Evolutionary conservation across 495 filamentous ascomycete genomes (phyloP).

Genomic region (Penicillium macrosclerotiorum): DNA sequence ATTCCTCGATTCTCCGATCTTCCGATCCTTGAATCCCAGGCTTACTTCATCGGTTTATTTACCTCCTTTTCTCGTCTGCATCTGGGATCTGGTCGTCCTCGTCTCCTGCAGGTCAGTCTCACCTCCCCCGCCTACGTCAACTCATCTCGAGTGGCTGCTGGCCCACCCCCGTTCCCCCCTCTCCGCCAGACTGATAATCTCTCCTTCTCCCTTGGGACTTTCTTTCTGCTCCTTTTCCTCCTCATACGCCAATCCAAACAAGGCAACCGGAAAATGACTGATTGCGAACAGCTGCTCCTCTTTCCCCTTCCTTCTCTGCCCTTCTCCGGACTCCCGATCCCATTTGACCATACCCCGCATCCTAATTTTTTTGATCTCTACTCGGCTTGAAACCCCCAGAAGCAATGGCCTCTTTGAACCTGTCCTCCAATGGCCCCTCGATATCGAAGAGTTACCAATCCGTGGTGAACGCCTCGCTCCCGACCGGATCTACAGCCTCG

Average conservation of each 20-base stretch:
- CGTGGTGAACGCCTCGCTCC: conserved; percentile 69
- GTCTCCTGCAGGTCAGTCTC: not conserved
- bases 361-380: not conserved
- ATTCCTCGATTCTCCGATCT: too few relatives aligned
- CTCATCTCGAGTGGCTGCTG: too few relatives aligned
- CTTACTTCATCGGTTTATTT: too few relatives aligned
- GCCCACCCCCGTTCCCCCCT: not conserved
- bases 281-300: too few relatives aligned
- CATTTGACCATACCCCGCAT: not conserved
- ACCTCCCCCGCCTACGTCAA: conserved; percentile 9
- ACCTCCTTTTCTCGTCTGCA: not conserved
- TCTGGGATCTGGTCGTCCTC: not conserved
- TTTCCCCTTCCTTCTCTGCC: too few relatives aligned
- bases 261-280: too few relatives aligned
- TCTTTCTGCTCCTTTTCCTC: not conserved
- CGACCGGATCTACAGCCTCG: conserved; percentile 59
- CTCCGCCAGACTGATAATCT: not conserved
- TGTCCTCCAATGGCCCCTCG: conserved; percentile 84
- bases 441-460: conserved; percentile 91
- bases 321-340: too few relatives aligned
- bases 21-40: too few relatives aligned
- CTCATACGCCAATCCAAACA: too few relatives aligned
- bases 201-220: not conserved
- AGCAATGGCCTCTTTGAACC: conserved; percentile 87
- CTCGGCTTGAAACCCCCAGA: not conserved